A percentile compares a stretch with the other conserved stretches of the same genome.
phyloP scores from a whole-genome alignment of 2,329 filamentous ascomycete genomes.

The Didymella segeticola region DNA sequence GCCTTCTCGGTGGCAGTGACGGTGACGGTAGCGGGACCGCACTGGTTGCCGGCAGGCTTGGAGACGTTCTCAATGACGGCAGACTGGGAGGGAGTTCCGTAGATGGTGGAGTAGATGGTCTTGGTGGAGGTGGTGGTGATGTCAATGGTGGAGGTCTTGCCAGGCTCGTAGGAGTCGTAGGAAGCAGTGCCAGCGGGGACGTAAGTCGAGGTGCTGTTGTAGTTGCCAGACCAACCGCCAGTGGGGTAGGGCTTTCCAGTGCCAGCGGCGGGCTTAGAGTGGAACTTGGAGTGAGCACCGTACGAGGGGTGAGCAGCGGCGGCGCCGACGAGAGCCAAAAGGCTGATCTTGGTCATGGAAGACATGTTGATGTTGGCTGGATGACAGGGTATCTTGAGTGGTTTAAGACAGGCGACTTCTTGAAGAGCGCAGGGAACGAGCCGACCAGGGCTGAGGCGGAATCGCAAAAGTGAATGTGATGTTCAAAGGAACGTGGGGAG shows the following conservation, averaged over 20 bases:
- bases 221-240: slow-evolving; percentile 37
- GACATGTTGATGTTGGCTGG: slow-evolving; percentile 42
- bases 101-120: slow-evolving; percentile 36
- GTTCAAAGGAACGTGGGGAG: slow-evolving; percentile 51
- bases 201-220: slow-evolving; percentile 28
- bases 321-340: slow-evolving; percentile 52
- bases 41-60: slow-evolving; percentile 25
- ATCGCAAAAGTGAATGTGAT: slow-evolving; percentile 46
- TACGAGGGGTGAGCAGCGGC: slow-evolving; percentile 50
- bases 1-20: slow-evolving; percentile 52
- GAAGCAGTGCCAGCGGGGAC: slow-evolving; percentile 31
- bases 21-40: slow-evolving; percentile 41
- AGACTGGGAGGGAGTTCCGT: slow-evolving; percentile 29
- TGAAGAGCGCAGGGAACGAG: slow-evolving; percentile 47
- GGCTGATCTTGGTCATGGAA: slow-evolving; percentile 48
- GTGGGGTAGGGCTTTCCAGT: slow-evolving; percentile 40
- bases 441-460: slow-evolving; percentile 53
- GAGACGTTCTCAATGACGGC: slow-evolving; percentile 28
- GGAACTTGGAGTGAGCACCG: slow-evolving; percentile 37
- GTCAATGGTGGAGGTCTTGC: slow-evolving; percentile 35
- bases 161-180: slow-evolving; percentile 21
- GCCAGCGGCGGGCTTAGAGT: slow-evolving; percentile 36
- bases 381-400: slow-evolving; percentile 18
- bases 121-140: slow-evolving; percentile 34
- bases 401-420: slow-evolving; percentile 39